These are phyloP conservation scores for Lizanozyma gosingica DNA, from an alignment of 1,139 yeast species.

Conservation along the genomic window DNA sequence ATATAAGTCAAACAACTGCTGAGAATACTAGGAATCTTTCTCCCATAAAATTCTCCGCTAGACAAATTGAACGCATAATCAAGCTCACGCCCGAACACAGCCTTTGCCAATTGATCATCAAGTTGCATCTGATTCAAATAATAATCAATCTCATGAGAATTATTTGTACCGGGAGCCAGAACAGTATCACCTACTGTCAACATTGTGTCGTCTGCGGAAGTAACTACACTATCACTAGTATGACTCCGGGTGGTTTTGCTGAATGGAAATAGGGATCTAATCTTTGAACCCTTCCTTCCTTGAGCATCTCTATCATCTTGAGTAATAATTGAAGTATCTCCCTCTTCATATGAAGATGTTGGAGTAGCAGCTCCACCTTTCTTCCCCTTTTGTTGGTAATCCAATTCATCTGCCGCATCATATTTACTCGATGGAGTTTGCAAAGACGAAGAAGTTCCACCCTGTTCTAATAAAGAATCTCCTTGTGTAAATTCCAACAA, in stretches of 20 bases:
- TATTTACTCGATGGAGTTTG: background rate
- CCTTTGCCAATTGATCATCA: conserved; percentile 25
- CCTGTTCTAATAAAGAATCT: background rate
- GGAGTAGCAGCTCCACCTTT: background rate
- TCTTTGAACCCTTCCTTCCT: background rate
- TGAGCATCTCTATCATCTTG: background rate
- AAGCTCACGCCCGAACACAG: conserved; percentile 62
- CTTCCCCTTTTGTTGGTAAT: too few species aligned
- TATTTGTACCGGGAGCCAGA: conserved; percentile 4
- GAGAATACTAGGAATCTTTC: conserved; percentile 64
- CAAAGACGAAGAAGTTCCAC: background rate
- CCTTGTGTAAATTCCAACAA: conserved; percentile 34
- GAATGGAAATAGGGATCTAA: background rate
- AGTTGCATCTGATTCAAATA: conserved; percentile 33
- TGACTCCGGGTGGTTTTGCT: background rate
- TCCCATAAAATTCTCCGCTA: conserved; percentile 35
- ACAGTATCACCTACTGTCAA: conserved; percentile 7
- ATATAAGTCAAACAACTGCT: conserved; percentile 69
- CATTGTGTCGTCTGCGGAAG: conserved; percentile 7
- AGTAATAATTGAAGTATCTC: background rate
- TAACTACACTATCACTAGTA: background rate
- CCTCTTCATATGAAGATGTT: background rate
- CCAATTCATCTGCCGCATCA: background rate
- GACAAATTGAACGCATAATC: conserved; percentile 44
- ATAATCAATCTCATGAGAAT: conserved; percentile 3